phyloP scores from a whole-genome alignment of 2,329 filamentous ascomycete genomes.

The Botryotinia convoluta region DNA sequence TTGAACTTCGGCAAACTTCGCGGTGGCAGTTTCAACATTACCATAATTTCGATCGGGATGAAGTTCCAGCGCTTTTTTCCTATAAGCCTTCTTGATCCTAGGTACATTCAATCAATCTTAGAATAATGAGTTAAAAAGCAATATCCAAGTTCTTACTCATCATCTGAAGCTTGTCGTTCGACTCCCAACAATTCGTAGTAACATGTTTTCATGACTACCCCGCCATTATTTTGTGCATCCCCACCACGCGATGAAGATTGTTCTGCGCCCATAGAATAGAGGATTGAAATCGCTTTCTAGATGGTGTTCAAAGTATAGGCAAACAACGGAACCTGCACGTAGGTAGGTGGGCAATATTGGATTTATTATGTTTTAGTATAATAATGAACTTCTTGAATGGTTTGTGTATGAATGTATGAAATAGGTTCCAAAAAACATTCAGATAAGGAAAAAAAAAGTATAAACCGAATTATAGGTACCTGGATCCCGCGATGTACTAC shows the following conservation, averaged over 20 bases:
- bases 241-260: constrained; percentile 27
- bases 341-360: not conserved
- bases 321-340: not conserved
- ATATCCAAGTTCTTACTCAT: constrained; percentile 58
- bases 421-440: not conserved
- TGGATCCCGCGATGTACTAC: not conserved
- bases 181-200: constrained; percentile 85
- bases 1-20: constrained; percentile 86
- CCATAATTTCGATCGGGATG: constrained; percentile 93
- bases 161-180: constrained; percentile 69
- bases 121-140: not conserved
- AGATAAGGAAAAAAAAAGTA: not conserved
- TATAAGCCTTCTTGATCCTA: constrained; percentile 91
- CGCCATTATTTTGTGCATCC: constrained; percentile 18
- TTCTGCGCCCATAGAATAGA: constrained; percentile 30
- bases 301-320: not conserved
- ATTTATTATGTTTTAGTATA: not conserved
- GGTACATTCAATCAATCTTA: constrained; percentile 22
- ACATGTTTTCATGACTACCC: constrained; percentile 56
- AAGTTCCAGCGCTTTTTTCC: constrained; percentile 83
- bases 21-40: constrained; percentile 79
- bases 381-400: not conserved
- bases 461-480: not conserved
- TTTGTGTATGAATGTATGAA: not conserved
- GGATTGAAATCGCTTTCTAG: not conserved